phyloP scores from a whole-genome alignment of 768 basidiomycete species.

The Kockovaella imperatae region DNA sequence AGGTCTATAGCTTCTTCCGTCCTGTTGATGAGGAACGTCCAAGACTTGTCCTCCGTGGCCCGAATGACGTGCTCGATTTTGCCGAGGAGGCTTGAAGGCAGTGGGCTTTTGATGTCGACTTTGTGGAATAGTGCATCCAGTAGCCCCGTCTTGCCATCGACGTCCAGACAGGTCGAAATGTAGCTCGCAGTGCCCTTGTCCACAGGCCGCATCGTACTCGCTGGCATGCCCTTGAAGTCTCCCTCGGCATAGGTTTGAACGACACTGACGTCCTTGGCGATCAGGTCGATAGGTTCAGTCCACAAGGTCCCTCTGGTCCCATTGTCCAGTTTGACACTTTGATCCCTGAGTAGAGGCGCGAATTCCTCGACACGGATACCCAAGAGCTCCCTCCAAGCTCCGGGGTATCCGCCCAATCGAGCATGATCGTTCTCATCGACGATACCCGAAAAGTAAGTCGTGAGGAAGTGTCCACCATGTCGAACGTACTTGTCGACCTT shows the following conservation, averaged over 20 bases:
- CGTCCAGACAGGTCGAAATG: constrained; percentile 6
- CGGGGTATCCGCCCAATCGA: constrained; percentile 14
- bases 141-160: constrained; percentile 6
- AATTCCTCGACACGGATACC: constrained; percentile 17
- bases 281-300: constrained; percentile 11
- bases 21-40: constrained; percentile 14
- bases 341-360: constrained; percentile 3
- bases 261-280: constrained; percentile 1
- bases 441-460: constrained; percentile 17
- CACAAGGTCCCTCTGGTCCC: constrained; percentile 7
- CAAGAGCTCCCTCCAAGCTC: constrained; percentile 7
- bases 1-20: constrained; percentile 4
- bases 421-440: constrained; percentile 16
- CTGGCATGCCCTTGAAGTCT: constrained; percentile 3
- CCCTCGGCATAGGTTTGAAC: constrained; percentile 4
- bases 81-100: constrained; percentile 1
- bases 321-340: constrained; percentile 8
- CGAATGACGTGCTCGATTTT: constrained; percentile 12
- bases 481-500: constrained; percentile 6
- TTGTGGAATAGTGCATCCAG: constrained; percentile 1
- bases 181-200: constrained; percentile 9
- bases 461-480: constrained; percentile 14
- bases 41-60: background rate
- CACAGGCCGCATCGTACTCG: background rate
- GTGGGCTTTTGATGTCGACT: constrained; percentile 2